Evolutionary conservation across 1,284 basidiomycete genomes (phyloP), one percentile per base, ranked within the genome.

Genomic region (Xerocomus minutiporus): DNA sequence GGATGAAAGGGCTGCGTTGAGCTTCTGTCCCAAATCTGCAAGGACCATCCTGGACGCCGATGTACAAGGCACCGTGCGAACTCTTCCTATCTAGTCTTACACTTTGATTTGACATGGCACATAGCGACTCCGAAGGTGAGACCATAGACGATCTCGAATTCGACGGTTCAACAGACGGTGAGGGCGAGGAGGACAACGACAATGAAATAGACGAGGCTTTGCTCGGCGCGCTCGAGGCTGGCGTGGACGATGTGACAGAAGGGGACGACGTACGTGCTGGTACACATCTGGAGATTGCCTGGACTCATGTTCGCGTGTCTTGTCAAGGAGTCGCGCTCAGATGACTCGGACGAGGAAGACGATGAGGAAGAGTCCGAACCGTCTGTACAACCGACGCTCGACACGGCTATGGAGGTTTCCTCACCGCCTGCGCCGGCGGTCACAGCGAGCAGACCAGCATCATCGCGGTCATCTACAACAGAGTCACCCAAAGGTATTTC

Each of bases 1-100:
- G 52, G 95, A 93, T 26, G 91, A 90, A 54, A 99, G 83, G 38
- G 97, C 96, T 54, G 87, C 85, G 72, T 97, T 97, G 71, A 99
- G 89, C 69, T 88, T 91, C 62, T 90, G 82, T 57, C 96, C 97
- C 55, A 99, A 81, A 76, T 98, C 96, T 60, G 92, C 91, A 67
- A 99, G 81, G 69, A 99, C 97, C 96, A 98, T 97, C 64, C 62
- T 73, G 67, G 58, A 64, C 61, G 62, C 62, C 52, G 52, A 43
- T 57, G 58, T 59, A 53, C 53, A 59, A 61, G 61, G 35, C 36
- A 61, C 46, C 67, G 67, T 66, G 64, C 53, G 67, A 61, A 62
- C 52, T 52, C 48, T 13, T 11, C 17, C 36, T 28, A 25, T 29
- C 42, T 17, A n/a, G 42, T 29, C n/a, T 28, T 20, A 26, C 26